phyloP scores from a whole-genome alignment of 495 filamentous ascomycete species.

The Penicillium pulvis region DNA sequence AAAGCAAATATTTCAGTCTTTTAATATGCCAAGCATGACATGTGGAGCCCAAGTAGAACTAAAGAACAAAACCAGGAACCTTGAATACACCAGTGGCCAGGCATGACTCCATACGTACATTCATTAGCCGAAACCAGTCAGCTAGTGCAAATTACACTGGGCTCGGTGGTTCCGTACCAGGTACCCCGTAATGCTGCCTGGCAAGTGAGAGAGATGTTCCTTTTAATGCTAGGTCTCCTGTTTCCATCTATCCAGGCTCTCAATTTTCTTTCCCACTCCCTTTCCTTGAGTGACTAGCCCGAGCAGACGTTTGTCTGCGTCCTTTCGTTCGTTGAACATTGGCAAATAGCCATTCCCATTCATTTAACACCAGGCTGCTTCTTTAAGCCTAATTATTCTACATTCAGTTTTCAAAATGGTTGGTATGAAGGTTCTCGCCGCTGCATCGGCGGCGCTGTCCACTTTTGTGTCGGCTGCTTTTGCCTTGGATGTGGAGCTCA shows the following conservation, averaged over 20 bases:
- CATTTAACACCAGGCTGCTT: slow-evolving; percentile 26
- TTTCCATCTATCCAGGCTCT: slow-evolving; percentile 9
- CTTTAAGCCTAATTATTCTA: slow-evolving; percentile 18
- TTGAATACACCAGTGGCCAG: background rate
- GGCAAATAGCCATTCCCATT: slow-evolving; percentile 15
- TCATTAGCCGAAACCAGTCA: slow-evolving; percentile 3
- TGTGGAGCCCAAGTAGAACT: background rate
- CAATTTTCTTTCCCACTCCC: slow-evolving; percentile 22
- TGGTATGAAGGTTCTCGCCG: slow-evolving; percentile 24
- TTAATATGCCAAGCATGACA: background rate
- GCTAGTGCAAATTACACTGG: background rate
- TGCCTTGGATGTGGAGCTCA: slow-evolving; percentile 50
- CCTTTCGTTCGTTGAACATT: slow-evolving; percentile 43
- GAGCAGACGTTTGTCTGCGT: slow-evolving; percentile 52
- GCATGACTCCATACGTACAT: background rate
- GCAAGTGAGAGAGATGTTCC: background rate
- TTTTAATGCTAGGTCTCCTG: slow-evolving; percentile 12
- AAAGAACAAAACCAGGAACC: slow-evolving; percentile 2
- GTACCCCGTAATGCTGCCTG: background rate
- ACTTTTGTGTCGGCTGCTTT: slow-evolving; percentile 33
- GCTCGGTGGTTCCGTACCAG: slow-evolving; percentile 6
- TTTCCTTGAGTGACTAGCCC: slow-evolving; percentile 26
- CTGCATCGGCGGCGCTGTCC: slow-evolving; percentile 31
- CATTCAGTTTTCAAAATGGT: slow-evolving; percentile 35
- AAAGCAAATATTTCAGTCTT: background rate